These are phyloP conservation scores for Durio zibethinus DNA, from an alignment of 345 rosid genomes.

Conservation along the genomic window DNA sequence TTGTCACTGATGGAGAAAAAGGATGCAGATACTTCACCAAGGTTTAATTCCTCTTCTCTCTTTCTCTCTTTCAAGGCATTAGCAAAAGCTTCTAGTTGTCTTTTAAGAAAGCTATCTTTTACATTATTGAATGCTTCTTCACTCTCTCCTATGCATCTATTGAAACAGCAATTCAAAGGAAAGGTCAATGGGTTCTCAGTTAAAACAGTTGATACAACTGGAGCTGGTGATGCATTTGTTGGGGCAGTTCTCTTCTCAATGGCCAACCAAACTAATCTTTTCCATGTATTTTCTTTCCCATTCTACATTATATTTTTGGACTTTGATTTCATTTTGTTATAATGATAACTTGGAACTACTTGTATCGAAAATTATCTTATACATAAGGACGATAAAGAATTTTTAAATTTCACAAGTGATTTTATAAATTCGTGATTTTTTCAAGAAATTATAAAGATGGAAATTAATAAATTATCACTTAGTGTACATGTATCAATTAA, in stretches of 20 bases:
- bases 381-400: no score
- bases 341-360: neutral
- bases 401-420: no score
- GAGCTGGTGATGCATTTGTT: slow-evolving; percentile 71
- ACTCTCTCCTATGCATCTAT: neutral
- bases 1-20: slow-evolving; percentile 65
- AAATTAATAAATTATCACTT: no score
- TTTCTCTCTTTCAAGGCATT: no score
- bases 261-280: slow-evolving; percentile 35
- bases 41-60: slow-evolving; percentile 16
- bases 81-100: neutral
- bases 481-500: no score
- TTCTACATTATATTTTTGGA: neutral
- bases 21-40: slow-evolving; percentile 67
- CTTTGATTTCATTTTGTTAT: no score
- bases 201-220: slow-evolving; percentile 62
- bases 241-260: slow-evolving; percentile 43
- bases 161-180: slow-evolving; percentile 45
- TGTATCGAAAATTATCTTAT: no score
- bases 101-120: no score
- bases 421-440: no score
- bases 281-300: slow-evolving; percentile 19
- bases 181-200: slow-evolving; percentile 42
- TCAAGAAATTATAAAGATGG: no score
- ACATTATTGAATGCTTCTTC: neutral